Evolutionary conservation across 2,329 filamentous ascomycete species (phyloP).

Genomic region (Fusarium subtropicale): DNA sequence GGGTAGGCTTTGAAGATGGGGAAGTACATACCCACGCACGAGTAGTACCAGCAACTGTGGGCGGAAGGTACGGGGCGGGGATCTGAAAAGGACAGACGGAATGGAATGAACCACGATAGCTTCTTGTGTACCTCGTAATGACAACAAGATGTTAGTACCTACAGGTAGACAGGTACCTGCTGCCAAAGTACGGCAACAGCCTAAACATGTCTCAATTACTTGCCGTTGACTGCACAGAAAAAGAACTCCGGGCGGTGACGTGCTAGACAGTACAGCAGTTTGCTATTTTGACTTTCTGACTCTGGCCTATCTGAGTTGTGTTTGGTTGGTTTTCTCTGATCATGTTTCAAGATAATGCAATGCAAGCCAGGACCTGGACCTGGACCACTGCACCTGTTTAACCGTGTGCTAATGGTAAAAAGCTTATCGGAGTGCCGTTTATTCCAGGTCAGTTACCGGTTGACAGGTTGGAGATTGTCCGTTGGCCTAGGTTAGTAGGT

Average conservation of each 20-base stretch:
- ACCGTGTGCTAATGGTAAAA: constrained; percentile 21
- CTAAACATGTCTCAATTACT: constrained; percentile 3
- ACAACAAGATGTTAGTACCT: background rate
- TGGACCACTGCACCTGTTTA: constrained; percentile 11
- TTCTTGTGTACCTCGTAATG: constrained; percentile 17
- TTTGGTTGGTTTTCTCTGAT: constrained; percentile 18
- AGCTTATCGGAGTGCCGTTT: constrained; percentile 23
- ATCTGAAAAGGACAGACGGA: background rate
- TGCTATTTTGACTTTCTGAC: constrained; percentile 23
- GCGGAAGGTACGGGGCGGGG: constrained; percentile 13
- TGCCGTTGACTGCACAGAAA: background rate
- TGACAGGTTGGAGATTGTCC: background rate
- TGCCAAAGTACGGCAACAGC: background rate
- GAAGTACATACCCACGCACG: background rate
- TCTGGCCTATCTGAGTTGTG: constrained; percentile 20
- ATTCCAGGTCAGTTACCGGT: constrained; percentile 3
- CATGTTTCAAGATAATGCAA: constrained; percentile 37
- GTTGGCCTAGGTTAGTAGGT: background rate
- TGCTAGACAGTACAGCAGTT: constrained; percentile 18
- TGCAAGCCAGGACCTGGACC: constrained; percentile 22
- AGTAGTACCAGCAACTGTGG: constrained; percentile 6
- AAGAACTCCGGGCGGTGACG: constrained; percentile 31
- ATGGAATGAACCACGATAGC: constrained; percentile 29
- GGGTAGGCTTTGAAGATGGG: constrained; percentile 15
- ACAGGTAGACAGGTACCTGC: background rate